These are phyloP conservation scores for Thoreauomyces humboldtii DNA, from an alignment of 192 early-diverging fungal genomes.

Conservation along the genomic window DNA sequence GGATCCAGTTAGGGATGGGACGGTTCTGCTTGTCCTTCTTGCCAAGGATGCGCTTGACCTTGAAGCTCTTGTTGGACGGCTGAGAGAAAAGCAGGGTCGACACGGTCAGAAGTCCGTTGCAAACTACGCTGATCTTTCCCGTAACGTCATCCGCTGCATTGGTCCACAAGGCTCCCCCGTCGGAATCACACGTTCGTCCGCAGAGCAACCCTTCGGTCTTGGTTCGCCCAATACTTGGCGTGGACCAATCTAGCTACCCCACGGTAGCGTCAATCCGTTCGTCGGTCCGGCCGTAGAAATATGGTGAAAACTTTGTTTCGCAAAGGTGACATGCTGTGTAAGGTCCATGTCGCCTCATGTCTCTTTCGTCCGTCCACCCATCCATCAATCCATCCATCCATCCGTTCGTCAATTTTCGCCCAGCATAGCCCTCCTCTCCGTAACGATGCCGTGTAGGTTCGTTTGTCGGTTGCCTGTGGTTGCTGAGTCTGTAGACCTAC, in stretches of 20 bases:
- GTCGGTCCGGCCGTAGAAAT: neutral
- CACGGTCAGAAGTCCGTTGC: neutral
- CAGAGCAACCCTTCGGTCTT: neutral
- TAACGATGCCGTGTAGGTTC: too few relatives aligned
- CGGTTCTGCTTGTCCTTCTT: constrained; percentile 99
- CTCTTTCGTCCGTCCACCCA: constrained; percentile 7
- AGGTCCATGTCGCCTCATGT: neutral
- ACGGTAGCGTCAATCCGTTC: neutral
- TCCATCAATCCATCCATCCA: constrained; percentile 22
- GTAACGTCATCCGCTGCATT: neutral
- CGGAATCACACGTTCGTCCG: neutral
- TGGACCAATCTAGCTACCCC: too few relatives aligned
- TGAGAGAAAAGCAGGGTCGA: constrained; percentile 15
- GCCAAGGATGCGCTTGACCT: constrained; percentile 95
- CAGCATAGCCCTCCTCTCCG: too few relatives aligned
- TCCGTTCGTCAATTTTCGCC: constrained; percentile 12
- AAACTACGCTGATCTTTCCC: neutral
- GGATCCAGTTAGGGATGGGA: constrained; percentile 96
- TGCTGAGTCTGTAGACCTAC: too few relatives aligned
- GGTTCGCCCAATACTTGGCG: too few relatives aligned
- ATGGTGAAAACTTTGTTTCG: too few relatives aligned
- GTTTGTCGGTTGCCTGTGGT: too few relatives aligned
- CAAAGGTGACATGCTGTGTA: too few relatives aligned
- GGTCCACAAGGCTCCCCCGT: neutral
- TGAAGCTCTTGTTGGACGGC: constrained; percentile 99